Percentiles rank a stretch among this genome's conserved stretches.
phyloP scores from a whole-genome alignment of 495 filamentous ascomycete genomes.

The Staphylotrichum tortipilum region DNA sequence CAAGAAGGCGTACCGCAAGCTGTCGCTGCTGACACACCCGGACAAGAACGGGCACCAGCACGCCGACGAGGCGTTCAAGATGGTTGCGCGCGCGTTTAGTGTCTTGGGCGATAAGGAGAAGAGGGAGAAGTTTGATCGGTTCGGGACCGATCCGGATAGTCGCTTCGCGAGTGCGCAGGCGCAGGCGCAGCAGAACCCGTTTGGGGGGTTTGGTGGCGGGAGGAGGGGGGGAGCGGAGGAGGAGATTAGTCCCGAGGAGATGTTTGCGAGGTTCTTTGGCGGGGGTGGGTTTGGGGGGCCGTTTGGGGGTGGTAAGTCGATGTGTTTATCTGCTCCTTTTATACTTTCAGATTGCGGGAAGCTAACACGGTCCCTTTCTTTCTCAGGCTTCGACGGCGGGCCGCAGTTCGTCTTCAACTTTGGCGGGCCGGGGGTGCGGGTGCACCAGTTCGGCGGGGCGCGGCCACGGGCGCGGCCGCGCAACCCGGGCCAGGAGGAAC shows the following conservation, averaged over 20 bases:
- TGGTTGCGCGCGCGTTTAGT: conserved; percentile 89
- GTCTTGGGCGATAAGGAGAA: conserved; percentile 91
- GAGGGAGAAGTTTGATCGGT: conserved; percentile 74
- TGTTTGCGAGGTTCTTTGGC: conserved; percentile 93
- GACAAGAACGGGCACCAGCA: conserved; percentile 98
- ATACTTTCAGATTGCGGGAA: too few species aligned
- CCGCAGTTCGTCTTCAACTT: conserved; percentile 89
- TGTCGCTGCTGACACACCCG: conserved; percentile 81
- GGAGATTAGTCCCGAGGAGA: conserved; percentile 91
- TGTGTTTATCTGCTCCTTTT: too few species aligned
- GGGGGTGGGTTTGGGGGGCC: conserved; percentile 53
- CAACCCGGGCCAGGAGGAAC: conserved; percentile 50
- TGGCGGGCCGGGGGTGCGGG: conserved; percentile 70
- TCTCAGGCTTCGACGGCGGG: conserved; percentile 54
- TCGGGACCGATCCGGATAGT: conserved; percentile 84
- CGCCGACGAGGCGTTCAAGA: conserved; percentile 97
- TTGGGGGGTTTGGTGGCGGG: conserved; percentile 59
- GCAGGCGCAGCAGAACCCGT: conserved; percentile 52
- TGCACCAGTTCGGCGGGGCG: conserved; percentile 77
- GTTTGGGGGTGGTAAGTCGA: conserved; percentile 37
- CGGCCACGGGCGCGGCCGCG: conserved; percentile 60
- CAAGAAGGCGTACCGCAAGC: conserved; percentile 91
- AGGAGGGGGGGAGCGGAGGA: conserved; percentile 57
- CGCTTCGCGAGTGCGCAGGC: conserved; percentile 60
- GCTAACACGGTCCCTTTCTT: neutral